phyloP scores from a whole-genome alignment of 768 basidiomycete genomes.

The Trichaptum fuscoviolaceum region DNA sequence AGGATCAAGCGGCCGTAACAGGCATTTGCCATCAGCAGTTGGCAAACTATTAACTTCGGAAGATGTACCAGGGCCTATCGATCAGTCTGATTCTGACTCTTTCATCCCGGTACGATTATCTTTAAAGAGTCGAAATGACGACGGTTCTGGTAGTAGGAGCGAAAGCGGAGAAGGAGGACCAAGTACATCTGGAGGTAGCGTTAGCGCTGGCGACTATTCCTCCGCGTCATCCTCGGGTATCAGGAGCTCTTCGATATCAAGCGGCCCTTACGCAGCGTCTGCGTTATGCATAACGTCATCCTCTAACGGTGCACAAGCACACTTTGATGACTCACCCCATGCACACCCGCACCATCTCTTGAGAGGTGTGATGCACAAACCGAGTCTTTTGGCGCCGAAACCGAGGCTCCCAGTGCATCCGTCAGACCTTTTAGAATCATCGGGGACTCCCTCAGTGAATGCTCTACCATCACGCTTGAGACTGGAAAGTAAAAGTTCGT shows the following conservation, averaged over 20 bases:
- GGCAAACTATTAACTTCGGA: background rate
- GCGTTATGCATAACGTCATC: background rate
- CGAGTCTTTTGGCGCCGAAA: background rate
- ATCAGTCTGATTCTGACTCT: background rate
- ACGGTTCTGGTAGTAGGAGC: background rate
- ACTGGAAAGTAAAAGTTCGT: background rate
- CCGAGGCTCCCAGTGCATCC: background rate
- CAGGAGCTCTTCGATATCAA: background rate
- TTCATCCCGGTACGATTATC: background rate
- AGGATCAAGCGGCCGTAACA: background rate
- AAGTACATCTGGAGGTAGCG: background rate
- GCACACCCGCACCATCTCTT: background rate
- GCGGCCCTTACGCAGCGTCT: background rate
- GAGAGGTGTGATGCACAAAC: background rate
- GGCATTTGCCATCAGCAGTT: background rate
- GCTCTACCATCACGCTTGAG: background rate
- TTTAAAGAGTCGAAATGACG: background rate
- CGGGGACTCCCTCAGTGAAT: background rate
- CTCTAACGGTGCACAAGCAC: background rate
- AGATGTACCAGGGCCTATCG: background rate
- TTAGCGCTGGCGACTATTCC: background rate
- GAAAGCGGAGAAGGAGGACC: background rate
- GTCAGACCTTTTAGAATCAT: background rate
- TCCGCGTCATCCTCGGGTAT: background rate
- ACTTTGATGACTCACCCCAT: background rate